Percentiles rank a stretch among this genome's conserved stretches.
Conservation (phyloP, 192 early-diverging fungal genomes). For the Backusella parvicylindrica region DNA sequence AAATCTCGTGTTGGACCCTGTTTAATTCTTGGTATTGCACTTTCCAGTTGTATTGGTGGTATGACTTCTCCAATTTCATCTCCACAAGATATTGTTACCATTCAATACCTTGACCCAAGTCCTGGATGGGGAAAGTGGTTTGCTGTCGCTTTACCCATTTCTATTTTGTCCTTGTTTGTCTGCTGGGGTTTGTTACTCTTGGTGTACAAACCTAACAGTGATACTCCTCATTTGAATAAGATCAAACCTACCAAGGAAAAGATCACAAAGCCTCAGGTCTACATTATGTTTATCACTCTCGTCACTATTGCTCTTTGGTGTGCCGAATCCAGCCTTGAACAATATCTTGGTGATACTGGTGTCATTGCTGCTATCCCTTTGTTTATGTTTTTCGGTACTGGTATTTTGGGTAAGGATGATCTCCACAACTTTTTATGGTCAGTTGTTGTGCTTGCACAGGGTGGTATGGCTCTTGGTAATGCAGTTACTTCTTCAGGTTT, state of each 20-base stretch:
- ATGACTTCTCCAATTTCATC: slow-evolving; percentile 80
- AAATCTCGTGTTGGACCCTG: slow-evolving; percentile 56
- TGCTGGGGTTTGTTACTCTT: slow-evolving; percentile 62
- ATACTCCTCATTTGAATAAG: slow-evolving; percentile 40
- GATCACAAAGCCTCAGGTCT: slow-evolving; percentile 48
- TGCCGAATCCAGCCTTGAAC: slow-evolving; percentile 52
- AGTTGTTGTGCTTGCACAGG: slow-evolving; percentile 65
- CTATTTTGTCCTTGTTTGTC: slow-evolving; percentile 55
- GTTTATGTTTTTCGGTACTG: slow-evolving; percentile 69
- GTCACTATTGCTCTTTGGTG: slow-evolving; percentile 74
- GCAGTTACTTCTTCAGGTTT: slow-evolving; percentile 70
- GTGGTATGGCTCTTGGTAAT: slow-evolving; percentile 72
- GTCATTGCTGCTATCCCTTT: slow-evolving; percentile 69
- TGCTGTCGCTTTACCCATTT: slow-evolving; percentile 61
- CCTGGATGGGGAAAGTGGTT: slow-evolving; percentile 75
- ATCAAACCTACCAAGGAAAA: slow-evolving; percentile 41
- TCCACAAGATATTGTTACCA: slow-evolving; percentile 76
- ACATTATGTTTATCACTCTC: slow-evolving; percentile 53
- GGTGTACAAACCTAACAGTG: slow-evolving; percentile 59
- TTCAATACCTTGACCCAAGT: slow-evolving; percentile 66
- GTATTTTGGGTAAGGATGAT: slow-evolving; percentile 71
- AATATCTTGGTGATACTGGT: slow-evolving; percentile 67
- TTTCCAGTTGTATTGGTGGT: slow-evolving; percentile 71
- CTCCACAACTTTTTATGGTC: slow-evolving; percentile 65
- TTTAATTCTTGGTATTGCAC: slow-evolving; percentile 72